These are phyloP conservation scores for Malus asiatica DNA, from an alignment of 306 rosid species.

Conservation along the genomic window DNA sequence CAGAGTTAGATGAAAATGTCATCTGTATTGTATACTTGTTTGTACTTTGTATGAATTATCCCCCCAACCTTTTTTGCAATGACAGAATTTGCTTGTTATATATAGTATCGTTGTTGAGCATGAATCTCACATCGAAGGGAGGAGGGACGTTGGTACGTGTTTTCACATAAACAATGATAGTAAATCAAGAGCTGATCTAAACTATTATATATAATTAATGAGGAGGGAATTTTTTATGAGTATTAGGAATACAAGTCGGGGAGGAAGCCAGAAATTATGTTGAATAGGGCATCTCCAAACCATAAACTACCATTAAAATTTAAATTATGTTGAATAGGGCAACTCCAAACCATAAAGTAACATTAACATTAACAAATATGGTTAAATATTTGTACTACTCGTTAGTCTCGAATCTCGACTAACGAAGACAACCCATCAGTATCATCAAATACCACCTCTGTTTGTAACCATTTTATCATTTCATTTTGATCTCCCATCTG, in stretches of 20 bases:
- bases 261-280: no score
- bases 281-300: neutral
- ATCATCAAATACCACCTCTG: neutral
- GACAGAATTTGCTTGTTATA: constrained; percentile 19
- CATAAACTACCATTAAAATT: no score
- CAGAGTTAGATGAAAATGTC: constrained; percentile 71
- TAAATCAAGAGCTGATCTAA: no score
- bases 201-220: no score
- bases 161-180: no score
- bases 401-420: neutral
- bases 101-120: neutral
- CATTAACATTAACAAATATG: neutral
- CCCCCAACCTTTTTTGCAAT: constrained; percentile 18
- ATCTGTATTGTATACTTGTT: constrained; percentile 20
- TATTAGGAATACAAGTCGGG: no score
- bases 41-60: constrained; percentile 28
- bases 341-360: no score
- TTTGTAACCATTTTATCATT: neutral
- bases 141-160: no score
- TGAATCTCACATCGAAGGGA: neutral
- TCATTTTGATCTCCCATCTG: neutral
- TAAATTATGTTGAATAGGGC: no score
- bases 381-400: neutral
- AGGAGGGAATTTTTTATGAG: no score
- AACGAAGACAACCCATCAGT: neutral